Evolutionary conservation across 768 basidiomycete species (phyloP).

Genomic region (Leccinum variicolor): DNA sequence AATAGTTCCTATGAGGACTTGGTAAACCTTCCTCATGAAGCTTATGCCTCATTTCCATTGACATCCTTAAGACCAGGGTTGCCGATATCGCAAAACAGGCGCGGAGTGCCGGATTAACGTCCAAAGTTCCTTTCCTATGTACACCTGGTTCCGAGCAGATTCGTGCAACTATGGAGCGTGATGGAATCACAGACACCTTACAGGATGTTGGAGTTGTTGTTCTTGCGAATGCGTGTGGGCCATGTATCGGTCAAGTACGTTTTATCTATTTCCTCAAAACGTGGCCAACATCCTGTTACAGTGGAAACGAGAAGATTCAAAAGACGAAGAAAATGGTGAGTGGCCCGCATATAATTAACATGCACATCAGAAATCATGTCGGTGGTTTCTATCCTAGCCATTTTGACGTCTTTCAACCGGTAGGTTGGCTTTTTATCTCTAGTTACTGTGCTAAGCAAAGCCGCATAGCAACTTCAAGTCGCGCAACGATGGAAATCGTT

Average conservation of each 20-base stretch:
- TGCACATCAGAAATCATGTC: constrained; percentile 4
- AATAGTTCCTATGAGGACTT: constrained; percentile 98
- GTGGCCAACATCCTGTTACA: constrained; percentile 27
- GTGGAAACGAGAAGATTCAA: constrained; percentile 92
- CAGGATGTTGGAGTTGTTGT: constrained; percentile 92
- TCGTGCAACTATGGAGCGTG: constrained; percentile 95
- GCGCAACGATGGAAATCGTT: constrained; percentile 91
- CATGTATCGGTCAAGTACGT: constrained; percentile 91
- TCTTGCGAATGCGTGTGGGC: constrained; percentile 96
- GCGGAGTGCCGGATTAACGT: constrained; percentile 71
- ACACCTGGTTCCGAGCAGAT: constrained; percentile 96
- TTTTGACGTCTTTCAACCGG: constrained; percentile 96
- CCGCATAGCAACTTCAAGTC: constrained; percentile 74
- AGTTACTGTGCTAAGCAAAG: background rate
- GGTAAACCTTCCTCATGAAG: constrained; percentile 40
- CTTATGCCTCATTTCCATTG: background rate
- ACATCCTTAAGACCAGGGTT: constrained; percentile 68
- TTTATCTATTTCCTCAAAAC: background rate
- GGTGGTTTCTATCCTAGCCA: constrained; percentile 49
- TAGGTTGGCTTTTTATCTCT: constrained; percentile 33
- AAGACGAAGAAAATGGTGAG: constrained; percentile 87
- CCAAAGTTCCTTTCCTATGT: constrained; percentile 84
- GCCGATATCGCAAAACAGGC: constrained; percentile 91
- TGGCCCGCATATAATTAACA: constrained; percentile 1
- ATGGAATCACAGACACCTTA: constrained; percentile 76